A percentile compares a stretch with the other conserved stretches of the same genome.
These are phyloP conservation scores for Trichoderma atroviride DNA, from an alignment of 2,329 filamentous ascomycete genomes.

Conservation along the genomic window DNA sequence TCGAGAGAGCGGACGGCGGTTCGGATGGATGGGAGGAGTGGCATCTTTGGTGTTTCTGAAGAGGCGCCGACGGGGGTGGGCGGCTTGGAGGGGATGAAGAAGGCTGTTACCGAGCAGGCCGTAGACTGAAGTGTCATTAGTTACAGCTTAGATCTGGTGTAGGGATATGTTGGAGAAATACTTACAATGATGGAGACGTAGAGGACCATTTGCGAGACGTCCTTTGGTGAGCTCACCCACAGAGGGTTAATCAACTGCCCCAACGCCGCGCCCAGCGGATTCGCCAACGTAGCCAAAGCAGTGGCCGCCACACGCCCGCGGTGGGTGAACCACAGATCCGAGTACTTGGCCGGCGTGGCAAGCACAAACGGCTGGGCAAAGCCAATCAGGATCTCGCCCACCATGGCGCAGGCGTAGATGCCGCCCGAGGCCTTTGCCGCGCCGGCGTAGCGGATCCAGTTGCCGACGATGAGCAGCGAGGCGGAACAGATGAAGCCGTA, in stretches of 20 bases:
- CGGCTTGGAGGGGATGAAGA: constrained; percentile 77
- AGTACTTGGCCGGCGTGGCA: constrained; percentile 85
- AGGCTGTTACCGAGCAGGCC: constrained; percentile 67
- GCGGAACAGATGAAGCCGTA: constrained; percentile 74
- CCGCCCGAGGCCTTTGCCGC: constrained; percentile 58
- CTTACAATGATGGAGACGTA: constrained; percentile 81
- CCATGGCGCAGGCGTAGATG: constrained; percentile 76
- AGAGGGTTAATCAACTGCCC: constrained; percentile 85
- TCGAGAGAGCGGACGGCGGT: constrained; percentile 63
- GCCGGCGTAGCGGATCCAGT: constrained; percentile 88
- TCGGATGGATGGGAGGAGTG: constrained; percentile 53
- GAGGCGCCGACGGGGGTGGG: constrained; percentile 77
- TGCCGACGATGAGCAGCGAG: constrained; percentile 74
- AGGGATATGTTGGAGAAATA: constrained; percentile 25
- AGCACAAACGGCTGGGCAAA: constrained; percentile 91
- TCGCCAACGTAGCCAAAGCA: constrained; percentile 80
- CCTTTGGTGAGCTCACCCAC: constrained; percentile 63
- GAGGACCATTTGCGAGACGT: constrained; percentile 81
- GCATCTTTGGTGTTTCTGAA: constrained; percentile 59
- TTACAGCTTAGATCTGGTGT: not conserved
- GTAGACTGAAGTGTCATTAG: constrained; percentile 38
- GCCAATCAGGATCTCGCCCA: constrained; percentile 88
- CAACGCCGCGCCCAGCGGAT: constrained; percentile 85
- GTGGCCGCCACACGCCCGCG: constrained; percentile 83
- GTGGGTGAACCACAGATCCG: constrained; percentile 91